Conservation (phyloP, 2,329 filamentous ascomycete species). For the Ophiognomonia clavigignenti-juglandacearum region DNA sequence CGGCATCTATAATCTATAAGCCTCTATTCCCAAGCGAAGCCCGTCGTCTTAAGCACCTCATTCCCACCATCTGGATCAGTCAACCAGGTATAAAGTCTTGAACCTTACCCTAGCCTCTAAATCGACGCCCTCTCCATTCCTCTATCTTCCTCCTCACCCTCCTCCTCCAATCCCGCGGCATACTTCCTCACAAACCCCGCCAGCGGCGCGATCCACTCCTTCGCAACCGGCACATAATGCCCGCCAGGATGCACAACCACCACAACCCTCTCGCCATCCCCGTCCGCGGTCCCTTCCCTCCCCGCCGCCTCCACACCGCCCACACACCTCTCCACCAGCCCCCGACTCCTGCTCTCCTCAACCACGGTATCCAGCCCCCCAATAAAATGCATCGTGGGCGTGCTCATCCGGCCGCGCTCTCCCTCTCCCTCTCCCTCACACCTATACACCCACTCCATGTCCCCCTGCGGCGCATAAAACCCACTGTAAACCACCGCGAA, state of each 20-base stretch:
- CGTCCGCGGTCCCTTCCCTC: too few relatives aligned
- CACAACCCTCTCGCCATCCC: too few relatives aligned
- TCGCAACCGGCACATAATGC: constrained; percentile 81
- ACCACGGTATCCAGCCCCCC: constrained; percentile 86
- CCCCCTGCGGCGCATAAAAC: constrained; percentile 59
- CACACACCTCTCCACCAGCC: constrained; percentile 61
- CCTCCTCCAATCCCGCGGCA: constrained; percentile 14
- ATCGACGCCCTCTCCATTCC: neutral
- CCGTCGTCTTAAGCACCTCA: too few relatives aligned
- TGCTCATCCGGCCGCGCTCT: constrained; percentile 45
- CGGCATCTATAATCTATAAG: too few relatives aligned
- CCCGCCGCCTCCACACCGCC: constrained; percentile 48
- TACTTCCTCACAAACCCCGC: constrained; percentile 32
- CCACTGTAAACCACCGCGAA: constrained; percentile 77
- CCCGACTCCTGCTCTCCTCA: constrained; percentile 66
- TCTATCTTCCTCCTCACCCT: neutral
- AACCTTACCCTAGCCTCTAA: neutral
- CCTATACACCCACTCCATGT: constrained; percentile 67
- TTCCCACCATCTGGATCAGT: too few relatives aligned
- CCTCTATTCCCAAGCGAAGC: too few relatives aligned
- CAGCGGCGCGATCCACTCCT: constrained; percentile 73
- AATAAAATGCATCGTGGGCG: constrained; percentile 75
- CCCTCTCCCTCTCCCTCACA: too few relatives aligned
- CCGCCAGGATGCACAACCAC: constrained; percentile 76
- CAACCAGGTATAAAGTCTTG: too few relatives aligned